Evolutionary conservation across 2,329 filamentous ascomycete species (phyloP).

Genomic region (Penicillium rolfsii): DNA sequence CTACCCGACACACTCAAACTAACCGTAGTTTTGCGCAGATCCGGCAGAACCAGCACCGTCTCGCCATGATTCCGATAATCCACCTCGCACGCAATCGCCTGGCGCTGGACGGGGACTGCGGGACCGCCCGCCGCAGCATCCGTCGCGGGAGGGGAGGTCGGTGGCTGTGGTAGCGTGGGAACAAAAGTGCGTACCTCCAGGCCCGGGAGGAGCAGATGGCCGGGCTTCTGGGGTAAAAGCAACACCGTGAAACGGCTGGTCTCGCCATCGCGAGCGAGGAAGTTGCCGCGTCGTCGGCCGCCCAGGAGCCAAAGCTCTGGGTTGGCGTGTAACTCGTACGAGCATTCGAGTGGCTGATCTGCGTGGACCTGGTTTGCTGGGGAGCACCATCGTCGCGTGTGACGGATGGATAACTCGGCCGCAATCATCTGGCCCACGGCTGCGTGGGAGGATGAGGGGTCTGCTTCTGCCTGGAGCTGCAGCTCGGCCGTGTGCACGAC

Average conservation of each 20-base stretch:
- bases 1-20: constrained; percentile 70
- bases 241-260: constrained; percentile 65
- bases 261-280: constrained; percentile 57
- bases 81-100: constrained; percentile 67
- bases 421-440: constrained; percentile 53
- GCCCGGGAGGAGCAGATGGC: constrained; percentile 74
- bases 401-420: constrained; percentile 54
- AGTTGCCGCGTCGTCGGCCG: constrained; percentile 77
- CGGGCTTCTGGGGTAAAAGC: constrained; percentile 77
- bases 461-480: constrained; percentile 35
- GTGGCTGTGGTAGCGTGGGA: constrained; percentile 35
- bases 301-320: constrained; percentile 82
- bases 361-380: constrained; percentile 36
- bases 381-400: constrained; percentile 59
- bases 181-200: constrained; percentile 74
- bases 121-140: constrained; percentile 18
- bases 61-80: constrained; percentile 79
- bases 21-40: constrained; percentile 72
- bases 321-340: constrained; percentile 77
- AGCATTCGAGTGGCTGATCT: constrained; percentile 68
- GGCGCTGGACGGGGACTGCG: constrained; percentile 32
- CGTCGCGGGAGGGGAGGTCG: constrained; percentile 23
- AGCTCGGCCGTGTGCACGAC: constrained; percentile 74
- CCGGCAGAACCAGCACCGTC: constrained; percentile 72
- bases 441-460: constrained; percentile 37